Percentiles rank a stretch among this genome's conserved stretches.
Conservation (phyloP, 805 yeast genomes). For the Candida arabinofermentans region DNA sequence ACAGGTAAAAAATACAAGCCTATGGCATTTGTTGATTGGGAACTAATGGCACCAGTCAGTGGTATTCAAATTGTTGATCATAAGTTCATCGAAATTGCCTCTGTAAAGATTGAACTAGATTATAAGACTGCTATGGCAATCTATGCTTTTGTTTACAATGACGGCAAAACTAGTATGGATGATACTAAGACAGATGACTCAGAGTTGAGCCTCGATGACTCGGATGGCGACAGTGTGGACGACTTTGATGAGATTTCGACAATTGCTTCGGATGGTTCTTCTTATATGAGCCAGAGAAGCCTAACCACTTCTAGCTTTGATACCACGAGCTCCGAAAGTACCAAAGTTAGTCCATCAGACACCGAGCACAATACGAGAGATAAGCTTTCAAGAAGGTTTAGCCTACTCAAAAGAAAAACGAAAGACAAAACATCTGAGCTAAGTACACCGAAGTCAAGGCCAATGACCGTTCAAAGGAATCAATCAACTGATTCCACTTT, state of each 20-base stretch:
- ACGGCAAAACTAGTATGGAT: slow-evolving; percentile 8
- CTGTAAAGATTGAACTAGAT: slow-evolving; percentile 56
- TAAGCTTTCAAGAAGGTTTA: slow-evolving; percentile 7
- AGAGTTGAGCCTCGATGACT: neutral
- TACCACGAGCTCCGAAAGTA: neutral
- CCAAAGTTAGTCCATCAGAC: neutral
- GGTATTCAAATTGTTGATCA: slow-evolving; percentile 56
- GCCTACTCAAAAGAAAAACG: slow-evolving; percentile 6
- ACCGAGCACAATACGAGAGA: slow-evolving; percentile 1
- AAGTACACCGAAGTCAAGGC: neutral
- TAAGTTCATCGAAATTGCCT: slow-evolving; percentile 46
- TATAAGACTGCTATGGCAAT: slow-evolving; percentile 47
- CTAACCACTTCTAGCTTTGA: slow-evolving; percentile 9
- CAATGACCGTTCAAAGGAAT: neutral
- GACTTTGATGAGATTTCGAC: slow-evolving; percentile 1
- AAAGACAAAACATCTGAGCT: neutral
- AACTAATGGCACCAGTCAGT: slow-evolving; percentile 55
- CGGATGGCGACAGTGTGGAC: slow-evolving; percentile 1
- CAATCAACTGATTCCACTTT: neutral
- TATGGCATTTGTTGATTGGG: slow-evolving; percentile 46
- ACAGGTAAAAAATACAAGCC: slow-evolving; percentile 23
- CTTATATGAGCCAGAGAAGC: neutral
- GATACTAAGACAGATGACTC: slow-evolving; percentile 1
- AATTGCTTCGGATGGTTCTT: neutral
- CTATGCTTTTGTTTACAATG: slow-evolving; percentile 33